phyloP scores from a whole-genome alignment of 805 yeast genomes.

The Maudiozyma pseudohumilis region DNA sequence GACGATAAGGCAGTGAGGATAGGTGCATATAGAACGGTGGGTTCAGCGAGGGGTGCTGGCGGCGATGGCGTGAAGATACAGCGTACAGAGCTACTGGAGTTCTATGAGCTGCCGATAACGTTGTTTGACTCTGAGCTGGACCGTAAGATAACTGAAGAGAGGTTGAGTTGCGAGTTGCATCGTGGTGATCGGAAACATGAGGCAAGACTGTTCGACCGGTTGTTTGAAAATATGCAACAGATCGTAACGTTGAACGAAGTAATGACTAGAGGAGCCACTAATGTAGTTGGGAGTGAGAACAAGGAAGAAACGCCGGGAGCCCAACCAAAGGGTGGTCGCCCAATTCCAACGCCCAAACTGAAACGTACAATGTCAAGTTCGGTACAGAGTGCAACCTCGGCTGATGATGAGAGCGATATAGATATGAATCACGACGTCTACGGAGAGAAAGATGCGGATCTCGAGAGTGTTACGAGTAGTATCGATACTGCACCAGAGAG shows the following conservation, averaged over 20 bases:
- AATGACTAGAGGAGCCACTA: neutral
- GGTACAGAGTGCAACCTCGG: neutral
- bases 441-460: slow-evolving; percentile 11
- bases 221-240: slow-evolving; percentile 21
- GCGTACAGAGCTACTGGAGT: slow-evolving; percentile 5
- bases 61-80: neutral
- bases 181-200: slow-evolving; percentile 7
- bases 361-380: neutral
- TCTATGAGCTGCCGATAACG: slow-evolving; percentile 16
- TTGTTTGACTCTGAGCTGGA: slow-evolving; percentile 18
- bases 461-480: slow-evolving; percentile 25
- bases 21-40: slow-evolving; percentile 78
- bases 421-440: slow-evolving; percentile 20
- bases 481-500: slow-evolving; percentile 13
- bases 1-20: slow-evolving; percentile 62
- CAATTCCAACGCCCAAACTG: neutral
- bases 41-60: slow-evolving; percentile 8
- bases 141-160: slow-evolving; percentile 6
- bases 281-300: neutral
- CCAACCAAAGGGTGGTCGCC: neutral
- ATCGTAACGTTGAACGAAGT: slow-evolving; percentile 14
- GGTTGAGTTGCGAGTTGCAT: slow-evolving; percentile 8
- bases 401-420: slow-evolving; percentile 13
- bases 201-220: slow-evolving; percentile 8
- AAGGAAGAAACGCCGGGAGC: neutral